Evolutionary conservation across 768 basidiomycete species (phyloP).

Genomic region (Sarcomyxa edulis): DNA sequence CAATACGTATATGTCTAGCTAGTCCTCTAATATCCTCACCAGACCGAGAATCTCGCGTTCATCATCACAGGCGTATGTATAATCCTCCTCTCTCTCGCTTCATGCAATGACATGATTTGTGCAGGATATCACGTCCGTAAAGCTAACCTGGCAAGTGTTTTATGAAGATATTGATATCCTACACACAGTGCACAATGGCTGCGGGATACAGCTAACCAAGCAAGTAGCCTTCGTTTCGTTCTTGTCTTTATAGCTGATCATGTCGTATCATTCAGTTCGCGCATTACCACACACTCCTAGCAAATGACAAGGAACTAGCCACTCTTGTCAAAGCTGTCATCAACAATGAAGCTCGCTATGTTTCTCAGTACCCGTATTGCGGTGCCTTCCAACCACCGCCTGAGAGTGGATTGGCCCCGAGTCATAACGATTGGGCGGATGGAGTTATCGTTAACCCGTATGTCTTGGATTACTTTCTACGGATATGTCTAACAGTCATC

Average conservation of each 20-base stretch:
- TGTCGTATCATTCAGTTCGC: slow-evolving; percentile 46
- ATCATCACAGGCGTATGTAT: slow-evolving; percentile 69
- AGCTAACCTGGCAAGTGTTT: not conserved
- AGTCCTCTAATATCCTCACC: not conserved
- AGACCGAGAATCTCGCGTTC: slow-evolving; percentile 70
- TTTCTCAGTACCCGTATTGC: slow-evolving; percentile 71
- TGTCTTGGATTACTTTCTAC: slow-evolving; percentile 18
- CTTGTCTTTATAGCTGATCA: slow-evolving; percentile 5
- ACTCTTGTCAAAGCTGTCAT: slow-evolving; percentile 75
- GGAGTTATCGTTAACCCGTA: slow-evolving; percentile 72
- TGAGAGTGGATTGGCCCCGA: slow-evolving; percentile 61
- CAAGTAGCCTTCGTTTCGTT: slow-evolving; percentile 15
- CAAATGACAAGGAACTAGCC: slow-evolving; percentile 52
- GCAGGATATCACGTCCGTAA: slow-evolving; percentile 68
- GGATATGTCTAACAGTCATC: slow-evolving; percentile 1
- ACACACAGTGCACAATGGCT: slow-evolving; percentile 70
- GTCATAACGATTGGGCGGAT: slow-evolving; percentile 65
- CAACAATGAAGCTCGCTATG: slow-evolving; percentile 74
- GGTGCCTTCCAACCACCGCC: slow-evolving; percentile 79
- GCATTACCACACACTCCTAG: slow-evolving; percentile 57
- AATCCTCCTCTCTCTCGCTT: not conserved
- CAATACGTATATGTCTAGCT: not conserved
- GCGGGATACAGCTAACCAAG: slow-evolving; percentile 78
- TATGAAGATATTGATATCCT: slow-evolving; percentile 4
- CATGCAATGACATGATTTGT: slow-evolving; percentile 3